Conservation (phyloP, 2,329 filamentous ascomycete species). For the Meredithiella fracta region DNA sequence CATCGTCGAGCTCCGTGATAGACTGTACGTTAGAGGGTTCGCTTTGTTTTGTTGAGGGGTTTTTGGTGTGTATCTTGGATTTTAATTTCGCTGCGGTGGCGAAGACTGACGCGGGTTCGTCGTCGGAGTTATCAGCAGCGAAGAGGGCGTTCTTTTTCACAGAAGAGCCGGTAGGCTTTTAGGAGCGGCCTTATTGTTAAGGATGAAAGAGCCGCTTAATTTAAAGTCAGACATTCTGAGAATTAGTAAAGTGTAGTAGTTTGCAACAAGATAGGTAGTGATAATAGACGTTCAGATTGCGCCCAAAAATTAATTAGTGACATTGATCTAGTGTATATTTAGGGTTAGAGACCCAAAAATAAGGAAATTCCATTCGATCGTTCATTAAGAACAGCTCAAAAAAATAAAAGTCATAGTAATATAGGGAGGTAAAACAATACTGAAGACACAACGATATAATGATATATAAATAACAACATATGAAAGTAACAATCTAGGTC, state of each 20-base stretch:
- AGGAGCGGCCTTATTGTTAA: constrained; percentile 38
- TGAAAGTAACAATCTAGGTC: constrained; percentile 1
- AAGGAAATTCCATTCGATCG: not conserved
- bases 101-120: constrained; percentile 24
- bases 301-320: not conserved
- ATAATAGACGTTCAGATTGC: not conserved
- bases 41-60: constrained; percentile 14
- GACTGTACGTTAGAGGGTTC: constrained; percentile 25
- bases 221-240: constrained; percentile 32
- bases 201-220: constrained; percentile 40
- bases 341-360: too few relatives aligned
- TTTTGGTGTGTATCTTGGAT: not conserved
- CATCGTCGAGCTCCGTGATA: constrained; percentile 42
- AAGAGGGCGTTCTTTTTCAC: constrained; percentile 42
- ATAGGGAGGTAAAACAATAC: not conserved
- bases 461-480: constrained; percentile 10
- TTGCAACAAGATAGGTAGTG: not conserved
- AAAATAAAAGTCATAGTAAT: not conserved
- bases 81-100: too few relatives aligned
- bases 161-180: constrained; percentile 29
- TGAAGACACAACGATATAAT: constrained; percentile 8
- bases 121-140: constrained; percentile 40
- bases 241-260: not conserved
- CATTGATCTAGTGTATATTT: not conserved
- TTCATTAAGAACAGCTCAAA: not conserved